Evolutionary conservation across 1,284 basidiomycete species (phyloP).

Genomic region (Stygiomarasmius scandens): DNA sequence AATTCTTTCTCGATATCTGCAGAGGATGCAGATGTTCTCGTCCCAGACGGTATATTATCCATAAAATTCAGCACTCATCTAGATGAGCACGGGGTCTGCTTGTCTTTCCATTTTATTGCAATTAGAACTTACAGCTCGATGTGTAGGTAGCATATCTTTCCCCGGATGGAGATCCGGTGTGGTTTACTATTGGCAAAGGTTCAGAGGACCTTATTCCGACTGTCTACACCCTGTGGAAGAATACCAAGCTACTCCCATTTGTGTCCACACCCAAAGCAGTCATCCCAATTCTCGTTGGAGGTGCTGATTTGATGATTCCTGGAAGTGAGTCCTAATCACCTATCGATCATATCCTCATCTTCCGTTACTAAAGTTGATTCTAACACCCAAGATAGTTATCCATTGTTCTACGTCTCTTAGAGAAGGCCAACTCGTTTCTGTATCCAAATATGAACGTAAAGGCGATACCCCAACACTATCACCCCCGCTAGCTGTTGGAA

Average conservation of each 20-base stretch:
- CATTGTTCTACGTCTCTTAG: slow-evolving; percentile 46
- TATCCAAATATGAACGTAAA: slow-evolving; percentile 50
- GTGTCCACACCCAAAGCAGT: slow-evolving; percentile 65
- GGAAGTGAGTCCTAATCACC: slow-evolving; percentile 54
- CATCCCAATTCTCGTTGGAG: slow-evolving; percentile 58
- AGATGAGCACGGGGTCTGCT: slow-evolving; percentile 63
- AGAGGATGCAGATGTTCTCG: slow-evolving; percentile 62
- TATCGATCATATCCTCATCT: neutral
- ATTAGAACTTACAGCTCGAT: slow-evolving; percentile 1
- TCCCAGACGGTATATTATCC: slow-evolving; percentile 66
- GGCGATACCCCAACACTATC: slow-evolving; percentile 41
- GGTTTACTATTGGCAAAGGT: slow-evolving; percentile 77
- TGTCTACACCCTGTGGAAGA: slow-evolving; percentile 80
- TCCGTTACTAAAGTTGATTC: slow-evolving; percentile 2
- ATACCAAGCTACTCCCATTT: slow-evolving; percentile 61
- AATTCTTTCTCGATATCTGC: slow-evolving; percentile 46
- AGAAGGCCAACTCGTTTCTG: slow-evolving; percentile 57
- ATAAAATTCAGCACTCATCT: slow-evolving; percentile 68
- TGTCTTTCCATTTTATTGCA: slow-evolving; percentile 1
- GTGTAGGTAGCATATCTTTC: slow-evolving; percentile 64
- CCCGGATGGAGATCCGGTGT: slow-evolving; percentile 75
- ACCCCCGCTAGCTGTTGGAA: slow-evolving; percentile 69
- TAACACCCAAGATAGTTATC: slow-evolving; percentile 52
- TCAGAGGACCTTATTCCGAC: slow-evolving; percentile 72
- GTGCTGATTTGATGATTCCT: slow-evolving; percentile 81